A percentile compares a stretch with the other conserved stretches of the same genome.
phyloP scores from a whole-genome alignment of 371 early-diverging fungal genomes.

The Mucor mucedo region DNA sequence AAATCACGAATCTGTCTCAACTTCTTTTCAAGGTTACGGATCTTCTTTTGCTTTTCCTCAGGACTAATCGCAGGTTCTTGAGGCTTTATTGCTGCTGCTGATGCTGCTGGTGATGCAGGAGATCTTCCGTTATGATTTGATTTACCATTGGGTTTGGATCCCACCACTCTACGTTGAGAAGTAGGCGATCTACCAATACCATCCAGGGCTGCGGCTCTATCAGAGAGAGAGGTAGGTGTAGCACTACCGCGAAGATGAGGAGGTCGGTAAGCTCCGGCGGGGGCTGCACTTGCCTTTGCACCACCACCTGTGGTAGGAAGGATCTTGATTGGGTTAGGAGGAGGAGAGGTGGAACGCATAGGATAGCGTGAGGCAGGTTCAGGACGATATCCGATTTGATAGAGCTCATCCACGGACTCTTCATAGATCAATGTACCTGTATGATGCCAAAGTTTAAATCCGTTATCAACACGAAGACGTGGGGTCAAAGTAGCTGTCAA shows the following conservation, averaged over 20 bases:
- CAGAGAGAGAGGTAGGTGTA: slow-evolving; percentile 50
- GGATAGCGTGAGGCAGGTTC: slow-evolving; percentile 69
- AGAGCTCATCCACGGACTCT: slow-evolving; percentile 82
- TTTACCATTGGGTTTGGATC: slow-evolving; percentile 29
- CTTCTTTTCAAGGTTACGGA: slow-evolving; percentile 87
- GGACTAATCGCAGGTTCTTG: slow-evolving; percentile 19
- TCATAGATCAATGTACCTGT: slow-evolving; percentile 85
- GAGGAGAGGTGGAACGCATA: slow-evolving; percentile 70
- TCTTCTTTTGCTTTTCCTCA: slow-evolving; percentile 80
- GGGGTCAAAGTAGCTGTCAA: slow-evolving; percentile 93
- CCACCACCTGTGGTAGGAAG: slow-evolving; percentile 34
- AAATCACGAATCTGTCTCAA: slow-evolving; percentile 87
- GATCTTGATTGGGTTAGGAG: slow-evolving; percentile 56
- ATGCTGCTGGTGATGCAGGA: too few species aligned
- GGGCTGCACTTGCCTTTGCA: slow-evolving; percentile 44
- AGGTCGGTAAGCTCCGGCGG: slow-evolving; percentile 78
- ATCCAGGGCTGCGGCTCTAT: slow-evolving; percentile 40
- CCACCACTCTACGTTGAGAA: slow-evolving; percentile 40
- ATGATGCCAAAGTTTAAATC: slow-evolving; percentile 95
- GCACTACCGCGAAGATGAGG: slow-evolving; percentile 75
- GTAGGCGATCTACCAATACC: slow-evolving; percentile 36
- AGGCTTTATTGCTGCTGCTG: not conserved
- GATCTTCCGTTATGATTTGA: slow-evolving; percentile 11
- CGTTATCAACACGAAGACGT: slow-evolving; percentile 96
- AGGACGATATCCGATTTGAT: slow-evolving; percentile 83